Base-by-base conservation (phyloP, 805 yeast genomes). In the Kazachstania kunashirensis region DNA sequence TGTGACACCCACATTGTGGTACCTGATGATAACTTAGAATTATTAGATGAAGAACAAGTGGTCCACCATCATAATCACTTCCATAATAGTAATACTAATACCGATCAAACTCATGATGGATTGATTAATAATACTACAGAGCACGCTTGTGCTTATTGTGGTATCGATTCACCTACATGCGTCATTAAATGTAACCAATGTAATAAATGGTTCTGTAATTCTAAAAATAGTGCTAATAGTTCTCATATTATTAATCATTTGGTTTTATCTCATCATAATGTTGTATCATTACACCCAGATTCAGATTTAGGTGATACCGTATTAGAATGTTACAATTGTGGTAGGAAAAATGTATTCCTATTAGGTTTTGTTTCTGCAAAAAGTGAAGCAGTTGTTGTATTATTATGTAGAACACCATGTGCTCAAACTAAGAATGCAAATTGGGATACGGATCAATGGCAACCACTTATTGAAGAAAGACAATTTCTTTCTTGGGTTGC, bases 361-460 rank as follows among this genome's bases (percentile, higher is more conserved):
- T 63, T 88, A 26, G 96, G 96, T 0, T 85, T 79, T 58, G 92
- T 88, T 12, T 71, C 86, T 18, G 95, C 96, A 4, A 84, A 83
- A 52, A 73, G 78, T 40, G 94, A 84, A 46, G 77, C 86, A 4
- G 86, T 85, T 26, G 88, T 88, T 41, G 95, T 88, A 4, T 70
- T 86, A 29, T 59, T 88, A 33, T 88, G 96, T 60, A 75, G 96
- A 38, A 65, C 84, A 37, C 96, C 96, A 1, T 88, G 96, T 59
- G 79, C 94, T 1, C 86, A 78, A 52, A 58, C 68, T 7, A 77
- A 80, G 45, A 84, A 81, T 56, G 62, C 71, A 20, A 77, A 79
- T 49, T 88, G 96, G 96, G 95, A 85, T 49, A 78, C 88, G 0
- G 72, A 68, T 29, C 80, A 82, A 42, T 88, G 96, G 96, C 84